Conservation (phyloP, 2,329 filamentous ascomycete species). For the Scopulariopsis brevicaulis region DNA sequence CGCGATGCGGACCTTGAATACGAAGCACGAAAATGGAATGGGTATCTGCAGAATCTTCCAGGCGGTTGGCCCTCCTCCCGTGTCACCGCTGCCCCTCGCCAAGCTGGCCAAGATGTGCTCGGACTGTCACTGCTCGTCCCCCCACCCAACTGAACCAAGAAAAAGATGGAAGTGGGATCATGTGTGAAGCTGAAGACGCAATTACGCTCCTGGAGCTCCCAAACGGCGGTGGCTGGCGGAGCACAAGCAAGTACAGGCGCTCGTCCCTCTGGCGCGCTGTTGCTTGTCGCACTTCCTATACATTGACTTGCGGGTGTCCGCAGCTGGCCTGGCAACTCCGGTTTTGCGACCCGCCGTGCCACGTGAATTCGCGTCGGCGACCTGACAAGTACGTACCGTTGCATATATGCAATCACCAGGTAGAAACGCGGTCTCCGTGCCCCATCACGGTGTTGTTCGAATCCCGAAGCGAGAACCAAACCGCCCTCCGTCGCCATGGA, state of each 20-base stretch:
- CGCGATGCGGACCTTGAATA: background rate
- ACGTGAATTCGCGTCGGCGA: background rate
- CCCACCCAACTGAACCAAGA: background rate
- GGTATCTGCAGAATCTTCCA: background rate
- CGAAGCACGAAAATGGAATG: background rate
- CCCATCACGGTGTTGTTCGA: background rate
- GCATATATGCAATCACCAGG: background rate
- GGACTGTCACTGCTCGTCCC: background rate
- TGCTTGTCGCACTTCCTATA: background rate
- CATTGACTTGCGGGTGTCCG: background rate
- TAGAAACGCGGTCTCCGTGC: background rate
- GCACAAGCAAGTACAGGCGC: no score
- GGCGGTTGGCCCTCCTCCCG: background rate
- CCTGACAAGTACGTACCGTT: background rate
- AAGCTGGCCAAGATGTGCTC: background rate
- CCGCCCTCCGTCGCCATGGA: constrained; percentile 15
- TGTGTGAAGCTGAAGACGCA: no score
- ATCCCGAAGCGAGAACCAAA: constrained; percentile 2
- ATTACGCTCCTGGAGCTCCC: no score
- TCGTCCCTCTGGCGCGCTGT: no score
- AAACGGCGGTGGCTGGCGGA: no score
- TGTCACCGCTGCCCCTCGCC: background rate
- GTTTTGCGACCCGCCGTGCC: background rate
- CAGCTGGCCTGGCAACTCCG: background rate
- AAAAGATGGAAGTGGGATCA: no score